Evolutionary conservation across 495 filamentous ascomycete genomes (phyloP).

Genomic region (Aspergillus cristatus): DNA sequence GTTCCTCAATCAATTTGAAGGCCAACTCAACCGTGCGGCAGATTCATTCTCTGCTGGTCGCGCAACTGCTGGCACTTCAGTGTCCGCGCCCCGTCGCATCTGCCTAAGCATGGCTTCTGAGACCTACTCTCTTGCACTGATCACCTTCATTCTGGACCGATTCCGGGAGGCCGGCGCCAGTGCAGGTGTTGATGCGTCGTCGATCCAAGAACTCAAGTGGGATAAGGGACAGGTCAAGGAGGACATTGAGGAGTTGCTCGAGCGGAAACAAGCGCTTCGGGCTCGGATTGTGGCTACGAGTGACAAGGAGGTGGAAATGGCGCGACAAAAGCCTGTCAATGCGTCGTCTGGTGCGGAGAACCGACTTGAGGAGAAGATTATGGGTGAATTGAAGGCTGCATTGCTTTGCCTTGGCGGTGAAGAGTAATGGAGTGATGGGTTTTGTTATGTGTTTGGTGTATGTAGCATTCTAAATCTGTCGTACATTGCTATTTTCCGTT

Average conservation of each 20-base stretch:
- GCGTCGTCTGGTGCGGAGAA: constrained; percentile 38
- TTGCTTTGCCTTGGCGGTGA: constrained; percentile 29
- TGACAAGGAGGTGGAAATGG: constrained; percentile 59
- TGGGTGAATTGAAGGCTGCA: constrained; percentile 49
- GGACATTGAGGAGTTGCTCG: constrained; percentile 68
- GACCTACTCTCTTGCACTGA: constrained; percentile 64
- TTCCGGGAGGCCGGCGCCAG: constrained; percentile 51
- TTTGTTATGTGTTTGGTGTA: constrained; percentile 1
- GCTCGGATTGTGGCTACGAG: constrained; percentile 62
- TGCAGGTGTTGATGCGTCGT: constrained; percentile 46
- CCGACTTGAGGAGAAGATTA: constrained; percentile 62
- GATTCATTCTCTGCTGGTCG: constrained; percentile 50
- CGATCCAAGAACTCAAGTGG: constrained; percentile 62
- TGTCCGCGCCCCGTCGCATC: constrained; percentile 40
- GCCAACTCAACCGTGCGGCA: constrained; percentile 54
- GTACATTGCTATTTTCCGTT: too few relatives aligned
- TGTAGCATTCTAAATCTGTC: not conserved
- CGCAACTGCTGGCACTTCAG: constrained; percentile 16
- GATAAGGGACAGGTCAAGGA: constrained; percentile 60
- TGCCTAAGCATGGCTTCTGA: constrained; percentile 64
- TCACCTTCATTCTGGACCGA: constrained; percentile 54
- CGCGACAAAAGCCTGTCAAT: constrained; percentile 38
- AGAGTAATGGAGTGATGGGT: constrained; percentile 19
- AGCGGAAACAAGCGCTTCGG: constrained; percentile 49
- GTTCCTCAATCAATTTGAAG: constrained; percentile 78